These are phyloP conservation scores for Rhizopus delemar DNA, from an alignment of 371 early-diverging fungal genomes.

Conservation along the genomic window DNA sequence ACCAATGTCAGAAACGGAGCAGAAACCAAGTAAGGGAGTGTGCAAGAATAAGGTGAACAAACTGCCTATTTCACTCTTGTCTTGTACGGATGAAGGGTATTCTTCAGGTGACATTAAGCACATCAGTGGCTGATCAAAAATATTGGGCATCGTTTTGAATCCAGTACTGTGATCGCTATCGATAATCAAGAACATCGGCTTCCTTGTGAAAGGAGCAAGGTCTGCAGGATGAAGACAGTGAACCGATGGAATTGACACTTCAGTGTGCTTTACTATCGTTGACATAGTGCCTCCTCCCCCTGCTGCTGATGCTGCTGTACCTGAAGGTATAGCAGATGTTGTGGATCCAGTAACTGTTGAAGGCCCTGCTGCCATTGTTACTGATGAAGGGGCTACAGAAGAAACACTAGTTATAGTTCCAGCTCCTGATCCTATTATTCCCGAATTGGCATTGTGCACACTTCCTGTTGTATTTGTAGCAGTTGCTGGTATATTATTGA, in stretches of 20 bases:
- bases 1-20: conserved; percentile 67
- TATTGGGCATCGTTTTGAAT: conserved; percentile 75
- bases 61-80: conserved; percentile 81
- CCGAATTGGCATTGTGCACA: neutral
- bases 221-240: conserved; percentile 89
- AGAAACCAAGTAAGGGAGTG: conserved; percentile 75
- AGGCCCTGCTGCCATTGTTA: neutral
- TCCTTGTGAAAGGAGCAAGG: conserved; percentile 89
- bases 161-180: conserved; percentile 85
- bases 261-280: neutral
- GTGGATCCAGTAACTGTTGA: neutral
- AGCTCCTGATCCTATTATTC: neutral
- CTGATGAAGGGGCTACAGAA: neutral
- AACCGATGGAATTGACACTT: conserved; percentile 32
- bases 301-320: neutral
- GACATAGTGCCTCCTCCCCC: neutral
- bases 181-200: conserved; percentile 89
- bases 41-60: conserved; percentile 92
- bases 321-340: neutral
- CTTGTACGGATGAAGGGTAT: conserved; percentile 80
- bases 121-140: conserved; percentile 87
- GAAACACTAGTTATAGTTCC: neutral
- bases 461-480: neutral
- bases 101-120: conserved; percentile 87
- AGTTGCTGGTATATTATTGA: neutral